A percentile compares a stretch with the other conserved stretches of the same genome.
Evolutionary conservation across 257 asterid genomes (phyloP).

Genomic region (Primulina tabacum): DNA sequence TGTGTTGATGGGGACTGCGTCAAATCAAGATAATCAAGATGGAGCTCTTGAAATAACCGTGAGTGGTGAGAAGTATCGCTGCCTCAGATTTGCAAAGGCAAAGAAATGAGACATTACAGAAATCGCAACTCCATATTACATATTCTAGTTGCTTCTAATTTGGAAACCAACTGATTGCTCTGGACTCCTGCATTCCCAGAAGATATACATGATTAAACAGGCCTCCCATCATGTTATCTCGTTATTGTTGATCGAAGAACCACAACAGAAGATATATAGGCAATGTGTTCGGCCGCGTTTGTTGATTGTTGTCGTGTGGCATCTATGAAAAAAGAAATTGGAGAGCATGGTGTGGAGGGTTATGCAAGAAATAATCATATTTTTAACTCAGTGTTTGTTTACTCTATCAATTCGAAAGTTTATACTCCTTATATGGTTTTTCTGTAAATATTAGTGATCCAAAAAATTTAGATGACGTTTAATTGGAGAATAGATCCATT

Average conservation of each 20-base stretch:
- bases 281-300: not conserved
- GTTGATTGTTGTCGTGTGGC: not conserved
- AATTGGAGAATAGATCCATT: too few relatives aligned
- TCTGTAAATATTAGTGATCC: not conserved
- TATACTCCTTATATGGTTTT: not conserved
- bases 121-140: not conserved
- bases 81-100: slow-evolving; percentile 96
- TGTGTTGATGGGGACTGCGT: slow-evolving; percentile 96
- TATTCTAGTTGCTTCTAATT: slow-evolving; percentile 3
- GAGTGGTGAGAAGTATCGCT: slow-evolving; percentile 95
- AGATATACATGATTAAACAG: not conserved
- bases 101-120: slow-evolving; percentile 59
- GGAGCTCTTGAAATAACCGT: slow-evolving; percentile 98
- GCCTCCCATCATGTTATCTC: not conserved
- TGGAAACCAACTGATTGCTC: slow-evolving; percentile 13
- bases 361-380: too few relatives aligned
- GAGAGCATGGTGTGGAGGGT: not conserved
- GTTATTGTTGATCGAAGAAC: not conserved
- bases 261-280: not conserved
- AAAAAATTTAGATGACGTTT: too few relatives aligned
- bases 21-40: slow-evolving; percentile 97
- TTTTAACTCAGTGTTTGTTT: not conserved
- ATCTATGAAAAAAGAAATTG: not conserved
- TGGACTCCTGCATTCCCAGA: not conserved
- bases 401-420: not conserved